Evolutionary conservation across 495 filamentous ascomycete species (phyloP), one percentile per base, ranked within the genome.

Genomic region (Sporormia fimetaria): DNA sequence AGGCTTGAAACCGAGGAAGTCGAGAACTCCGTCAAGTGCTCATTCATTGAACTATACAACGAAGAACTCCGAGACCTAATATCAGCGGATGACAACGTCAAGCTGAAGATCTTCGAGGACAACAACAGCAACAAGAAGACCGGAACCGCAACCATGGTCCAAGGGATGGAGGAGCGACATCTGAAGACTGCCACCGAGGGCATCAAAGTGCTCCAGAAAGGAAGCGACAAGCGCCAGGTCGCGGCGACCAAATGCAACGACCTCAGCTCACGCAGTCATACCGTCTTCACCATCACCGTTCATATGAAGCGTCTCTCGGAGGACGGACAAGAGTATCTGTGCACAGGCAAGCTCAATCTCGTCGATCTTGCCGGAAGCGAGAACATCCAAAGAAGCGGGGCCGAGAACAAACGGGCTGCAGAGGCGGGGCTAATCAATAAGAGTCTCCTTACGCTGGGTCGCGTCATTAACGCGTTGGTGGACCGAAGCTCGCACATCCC

Each of bases 171-270:
- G 58, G 90, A 98, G 59, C 77, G 77, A 0, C 84, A 87, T 54
- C 92, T 98, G 54, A 81, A 83, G 56, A 82, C 67, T 36, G 88
- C 92, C 1, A 64, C 73, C 9, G 77, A 86, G 15, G 90, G 90
- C 32, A 83, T 96, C 57, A 79, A 81, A 54, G 67, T 94, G 29
- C 71, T 98, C n/a, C 84, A 87, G 42, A 68, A 80, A 31, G 90
- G 90, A 26, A 94, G 86, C 56, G 70, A 92, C 57, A 92, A 83
- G 57, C 81, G 90, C 12, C 90, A 96, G 58, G 92, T 96, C 25
- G 92, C 90, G 1, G 87, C 90, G 5, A 98, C 90, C 2, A 96
- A 95, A 58, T 98, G 90, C 67, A 98, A 98, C 57, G 92, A 98
- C 54, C 71, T 95, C 15, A 94, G 86, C 64, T 92, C 83, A 42